Conservation (phyloP, 495 filamentous ascomycete genomes). For the Aspergillus leporis region DNA sequence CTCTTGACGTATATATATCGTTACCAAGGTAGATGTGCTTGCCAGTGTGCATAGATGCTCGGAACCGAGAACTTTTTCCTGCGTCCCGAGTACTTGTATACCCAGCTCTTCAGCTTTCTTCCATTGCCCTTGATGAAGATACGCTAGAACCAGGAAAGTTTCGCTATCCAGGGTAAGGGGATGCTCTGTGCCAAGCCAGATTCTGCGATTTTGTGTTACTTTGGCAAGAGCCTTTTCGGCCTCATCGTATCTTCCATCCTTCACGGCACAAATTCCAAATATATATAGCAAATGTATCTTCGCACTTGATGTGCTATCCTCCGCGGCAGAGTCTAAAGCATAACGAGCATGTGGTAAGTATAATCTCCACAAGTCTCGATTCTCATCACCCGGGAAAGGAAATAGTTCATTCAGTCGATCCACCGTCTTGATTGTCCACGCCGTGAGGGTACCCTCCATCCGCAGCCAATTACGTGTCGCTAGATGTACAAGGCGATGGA, state of each 20-base stretch:
- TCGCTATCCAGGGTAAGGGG: not conserved
- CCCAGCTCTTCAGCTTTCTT: conserved; percentile 7
- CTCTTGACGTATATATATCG: not conserved
- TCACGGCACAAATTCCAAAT: conserved; percentile 2
- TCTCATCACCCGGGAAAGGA: conserved; percentile 5
- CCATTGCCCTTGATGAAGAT: not conserved
- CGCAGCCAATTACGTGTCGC: conserved; percentile 24
- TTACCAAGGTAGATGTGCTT: not conserved
- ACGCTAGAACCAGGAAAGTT: not conserved
- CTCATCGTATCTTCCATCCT: conserved; percentile 18
- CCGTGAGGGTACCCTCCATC: not conserved
- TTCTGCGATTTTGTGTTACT: not conserved
- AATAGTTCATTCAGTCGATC: conserved; percentile 9
- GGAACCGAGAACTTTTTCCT: conserved; percentile 2
- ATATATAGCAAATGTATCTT: not conserved
- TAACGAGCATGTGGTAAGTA: conserved; percentile 14
- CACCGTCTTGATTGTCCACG: not conserved
- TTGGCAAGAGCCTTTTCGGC: not conserved
- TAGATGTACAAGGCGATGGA: conserved; percentile 25
- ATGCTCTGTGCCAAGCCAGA: not conserved
- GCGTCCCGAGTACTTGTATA: not conserved
- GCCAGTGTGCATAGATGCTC: not conserved
- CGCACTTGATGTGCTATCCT: not conserved
- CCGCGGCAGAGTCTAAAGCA: not conserved
- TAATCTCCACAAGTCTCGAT: conserved; percentile 11